Evolutionary conservation across 2,329 filamentous ascomycete genomes (phyloP), one percentile per base, ranked within the genome.

Genomic region (Clarireedia monteithiana): DNA sequence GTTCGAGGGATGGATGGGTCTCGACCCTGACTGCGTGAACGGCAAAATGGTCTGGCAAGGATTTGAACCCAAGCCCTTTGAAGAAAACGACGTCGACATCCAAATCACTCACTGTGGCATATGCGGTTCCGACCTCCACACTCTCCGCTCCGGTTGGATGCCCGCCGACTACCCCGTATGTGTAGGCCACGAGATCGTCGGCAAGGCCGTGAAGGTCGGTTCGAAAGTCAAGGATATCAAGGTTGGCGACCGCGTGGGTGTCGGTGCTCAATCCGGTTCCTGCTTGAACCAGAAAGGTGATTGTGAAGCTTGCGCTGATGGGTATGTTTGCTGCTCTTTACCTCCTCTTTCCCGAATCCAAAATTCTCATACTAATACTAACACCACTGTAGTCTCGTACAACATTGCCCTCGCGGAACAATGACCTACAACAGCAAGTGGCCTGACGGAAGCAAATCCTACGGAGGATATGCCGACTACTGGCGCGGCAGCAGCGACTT

Each of bases 401-500:
- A 55, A 50, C 40, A 55, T 39, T 55, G 52, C 20, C 7, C 45
- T 9, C 12, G 12, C 14, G 5, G 4, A 7, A 55, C 75, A 10
- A 69, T 69, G 39, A 81, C 78, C 2, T 82, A 79, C 58, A 74
- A 75, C 45, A 59, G 63, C 14, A 63, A 63, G 53, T 68, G 66
- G 46, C 46, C 64, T 9, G 64, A 68, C 36, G 67, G 65, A 38
- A 64, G 60, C 4, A 70, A 68, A 48, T 63, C 78, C 2, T 83
- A 82, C 64, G 84, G 84, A 17, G 84, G 78, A 48, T 69, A 68
- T 52, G 61, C 75, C 73, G 1, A 72, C 71, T 69, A 79, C 58
- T 77, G 77, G 66, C 75, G 83, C 15, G 77, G 75, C 0, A 76
- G 77, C 1, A 74, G 71, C 15, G 78, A 81, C 62, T 91, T 89